Base-by-base conservation (phyloP, 768 basidiomycete genomes). In the Pleurotus giganteus region DNA sequence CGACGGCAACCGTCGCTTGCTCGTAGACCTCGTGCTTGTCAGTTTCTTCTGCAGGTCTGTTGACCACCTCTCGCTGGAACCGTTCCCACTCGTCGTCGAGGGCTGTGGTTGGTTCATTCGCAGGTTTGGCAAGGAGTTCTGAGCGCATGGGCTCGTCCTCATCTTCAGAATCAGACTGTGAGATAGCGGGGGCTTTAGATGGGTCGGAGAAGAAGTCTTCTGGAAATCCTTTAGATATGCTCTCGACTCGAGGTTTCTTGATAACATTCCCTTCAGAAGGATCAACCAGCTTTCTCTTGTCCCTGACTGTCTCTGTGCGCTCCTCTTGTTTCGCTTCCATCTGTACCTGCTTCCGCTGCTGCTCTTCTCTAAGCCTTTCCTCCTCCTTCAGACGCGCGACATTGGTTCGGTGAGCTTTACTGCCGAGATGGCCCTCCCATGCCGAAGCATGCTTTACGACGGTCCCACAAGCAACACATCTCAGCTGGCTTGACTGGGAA, bases 381-480 rank as follows among this genome's bases (percentile, higher is more conserved):
- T 84, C 78, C 63, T 84, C 83, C 57, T 76, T 81, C 41, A 84
- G 63, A 15, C 80, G 79, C 9, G 76, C 75, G 15, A 85, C 83
- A 62, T 82, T 85, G 36, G 76, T 84, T 29, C 91, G 83, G 65
- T 94, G 91, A 1, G 69, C 69, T 71, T 93, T 93, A 71, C 87
- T 90, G 11, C 86, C 90, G 17, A 94, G 66, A 69, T 94, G 91
- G 19, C 91, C 89, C 56, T 91, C 84, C 91, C 91, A 94, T n/a
- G 88, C 87, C 23, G 87, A 82, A 2, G 88, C 79, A 62, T 91
- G 83, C 62, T 91, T 93, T 54, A 94, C 76, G 17, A 69, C 55
- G 9, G 73, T 78, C 1, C 76, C 76, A 63, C 91, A 94, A 23
- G 83, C 79, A 3, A 74, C 63, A 61, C 91, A 94, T 55, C 83